These are phyloP conservation scores for Bondarzewia mesenterica DNA, from an alignment of 1,284 basidiomycete species.

Conservation along the genomic window DNA sequence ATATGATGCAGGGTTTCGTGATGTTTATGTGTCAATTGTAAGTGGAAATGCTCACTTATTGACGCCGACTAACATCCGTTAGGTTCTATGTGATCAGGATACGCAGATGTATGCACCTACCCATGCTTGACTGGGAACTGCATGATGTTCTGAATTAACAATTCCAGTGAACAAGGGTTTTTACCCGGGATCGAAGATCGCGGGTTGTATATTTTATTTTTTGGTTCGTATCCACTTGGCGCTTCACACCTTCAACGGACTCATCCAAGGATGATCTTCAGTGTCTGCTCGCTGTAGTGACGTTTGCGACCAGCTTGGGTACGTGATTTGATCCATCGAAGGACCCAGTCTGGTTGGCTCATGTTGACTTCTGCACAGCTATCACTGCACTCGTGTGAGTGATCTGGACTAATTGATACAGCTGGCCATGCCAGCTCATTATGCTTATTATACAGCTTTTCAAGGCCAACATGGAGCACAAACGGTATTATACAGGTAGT, in stretches of 20 bases:
- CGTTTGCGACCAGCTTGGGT: neutral
- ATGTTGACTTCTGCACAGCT: neutral
- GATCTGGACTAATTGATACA: neutral
- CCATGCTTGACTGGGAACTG: neutral
- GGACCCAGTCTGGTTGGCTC: neutral
- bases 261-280: neutral
- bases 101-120: neutral
- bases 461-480: neutral
- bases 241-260: neutral
- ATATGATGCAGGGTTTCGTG: neutral
- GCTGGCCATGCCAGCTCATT: no score
- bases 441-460: no score
- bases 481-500: neutral
- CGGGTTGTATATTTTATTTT: neutral
- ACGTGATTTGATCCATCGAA: neutral
- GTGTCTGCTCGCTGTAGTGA: neutral
- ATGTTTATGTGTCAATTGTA: neutral
- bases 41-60: neutral
- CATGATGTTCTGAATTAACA: neutral
- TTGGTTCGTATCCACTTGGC: neutral
- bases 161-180: neutral
- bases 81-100: neutral
- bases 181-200: neutral
- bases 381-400: neutral
- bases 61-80: neutral